Evolutionary conservation across 306 rosid species (phyloP), one percentile per base, ranked within the genome.

Genomic region (Coriaria nepalensis): DNA sequence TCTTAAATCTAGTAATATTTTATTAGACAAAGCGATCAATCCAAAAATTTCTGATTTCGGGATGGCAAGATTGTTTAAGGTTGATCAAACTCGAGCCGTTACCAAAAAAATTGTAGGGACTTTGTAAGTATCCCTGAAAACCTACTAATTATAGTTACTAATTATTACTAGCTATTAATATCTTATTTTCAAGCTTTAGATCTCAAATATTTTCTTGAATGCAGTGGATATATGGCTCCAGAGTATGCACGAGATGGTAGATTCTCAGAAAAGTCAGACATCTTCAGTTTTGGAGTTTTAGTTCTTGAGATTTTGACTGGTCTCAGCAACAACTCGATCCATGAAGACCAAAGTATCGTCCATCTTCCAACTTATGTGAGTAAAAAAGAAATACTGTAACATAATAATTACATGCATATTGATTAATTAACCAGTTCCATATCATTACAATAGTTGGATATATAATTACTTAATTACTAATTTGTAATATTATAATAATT

Each of bases 261-360:
- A 0, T 69, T 63, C 11, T 69, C 70, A 0, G 8, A 45, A 0
- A 64, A 64, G 13, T 64, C 64, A 0, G 64, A 64, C 35, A 63
- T 69, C 32, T 69, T 52, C n/a, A 59, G 63, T 9, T 69, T 69
- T 40, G 70, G 75, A 37, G 60, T 64, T 8, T n/a, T 64, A 33
- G 1, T 69, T n/a, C 29, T 63, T 0, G 70, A 69, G 45, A 53
- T 58, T 2, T 5, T 63, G 6, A 57, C 12, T 4, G 68, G 65
- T 33, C 52, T 29, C 20, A 63, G 34, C 13, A 57, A 57, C 29
- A 52, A 2, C 13, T 32, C 43, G 10, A 12, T 52, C 40, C n/a
- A 7, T 9, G 2, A 33, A 0, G 7, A 13, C 12, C 45, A 62
- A 5, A 10, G 7, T 6, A 39, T 41, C 8, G 20, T 39, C 10